Percentiles rank a stretch among this genome's conserved stretches.
Evolutionary conservation across 2,329 filamentous ascomycete genomes (phyloP).

Genomic region (Ustulina deusta): DNA sequence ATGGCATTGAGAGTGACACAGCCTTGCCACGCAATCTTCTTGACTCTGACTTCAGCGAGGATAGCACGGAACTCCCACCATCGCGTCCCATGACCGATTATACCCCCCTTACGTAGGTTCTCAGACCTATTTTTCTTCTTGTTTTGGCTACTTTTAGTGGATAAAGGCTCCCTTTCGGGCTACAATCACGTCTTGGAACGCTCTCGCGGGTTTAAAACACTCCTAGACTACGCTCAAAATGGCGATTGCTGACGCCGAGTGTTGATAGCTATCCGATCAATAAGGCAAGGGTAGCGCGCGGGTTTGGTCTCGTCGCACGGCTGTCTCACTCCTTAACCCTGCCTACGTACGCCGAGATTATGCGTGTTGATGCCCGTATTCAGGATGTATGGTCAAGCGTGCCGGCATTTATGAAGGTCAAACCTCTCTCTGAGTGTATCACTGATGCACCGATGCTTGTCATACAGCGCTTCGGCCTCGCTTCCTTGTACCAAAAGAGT

Average conservation of each 20-base stretch:
- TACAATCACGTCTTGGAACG: neutral
- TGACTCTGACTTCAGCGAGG: slow-evolving; percentile 73
- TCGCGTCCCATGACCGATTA: slow-evolving; percentile 68
- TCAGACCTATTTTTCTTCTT: neutral
- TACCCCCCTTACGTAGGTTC: slow-evolving; percentile 63
- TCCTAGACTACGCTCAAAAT: neutral
- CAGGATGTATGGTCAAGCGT: slow-evolving; percentile 59
- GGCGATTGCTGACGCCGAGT: neutral
- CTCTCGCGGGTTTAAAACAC: neutral
- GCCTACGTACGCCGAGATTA: slow-evolving; percentile 63
- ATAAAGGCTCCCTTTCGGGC: neutral
- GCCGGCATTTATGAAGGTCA: slow-evolving; percentile 62
- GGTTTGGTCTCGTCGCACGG: slow-evolving; percentile 63
- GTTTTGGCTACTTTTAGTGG: neutral
- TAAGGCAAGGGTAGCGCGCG: slow-evolving; percentile 61
- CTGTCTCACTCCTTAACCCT: slow-evolving; percentile 62
- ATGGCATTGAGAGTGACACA: slow-evolving; percentile 73
- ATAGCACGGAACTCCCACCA: slow-evolving; percentile 66
- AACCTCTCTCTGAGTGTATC: slow-evolving; percentile 61
- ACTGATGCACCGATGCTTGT: slow-evolving; percentile 61
- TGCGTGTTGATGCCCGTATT: slow-evolving; percentile 61
- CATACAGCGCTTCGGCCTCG: slow-evolving; percentile 66
- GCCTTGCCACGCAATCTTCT: slow-evolving; percentile 70
- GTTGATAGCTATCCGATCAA: slow-evolving; percentile 57
- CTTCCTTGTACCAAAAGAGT: slow-evolving; percentile 65